Evolutionary conservation across 2,329 filamentous ascomycete genomes (phyloP), one percentile per base, ranked within the genome.

Genomic region (Didymella exigua): DNA sequence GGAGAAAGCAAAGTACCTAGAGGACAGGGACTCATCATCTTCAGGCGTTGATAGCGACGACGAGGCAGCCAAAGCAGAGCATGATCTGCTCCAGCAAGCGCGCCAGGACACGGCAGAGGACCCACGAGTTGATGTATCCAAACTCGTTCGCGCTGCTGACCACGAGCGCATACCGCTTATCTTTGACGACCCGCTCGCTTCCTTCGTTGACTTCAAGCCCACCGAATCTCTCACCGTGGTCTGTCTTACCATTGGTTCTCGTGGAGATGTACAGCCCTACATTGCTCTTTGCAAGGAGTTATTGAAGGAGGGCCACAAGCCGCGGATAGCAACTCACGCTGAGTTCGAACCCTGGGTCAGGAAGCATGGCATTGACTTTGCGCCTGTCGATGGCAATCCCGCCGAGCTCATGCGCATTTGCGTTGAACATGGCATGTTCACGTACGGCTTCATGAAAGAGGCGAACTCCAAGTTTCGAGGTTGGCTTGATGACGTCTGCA

Each of bases 401-500:
- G 91, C 87, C 27, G 93, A 98, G 75, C 82, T 99, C 40, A 98
- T 99, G 93, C 85, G 89, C 1, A 86, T 99, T 34, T 99, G 95
- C 70, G 93, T 98, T 43, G 92, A 98, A 71, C 91, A 98, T 70
- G 95, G 95, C 67, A 98, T 96, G 78, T 99, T 99, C 70, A 98
- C 95, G 0, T 89, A 89, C 66, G 88, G 90, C 0, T 99, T 99
- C 75, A 79, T 99, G 50, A 88, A 85, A 55, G 93, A 97, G 73
- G 93, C 93, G 31, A 93, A 71, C 21, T 66, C 69, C 16, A 75
- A 72, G 64, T 97, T 98, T 76, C 89, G 95, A 49, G 89, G 87
- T n/a, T 99, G 95, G 93, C 87, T 99, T 16, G 93, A 98, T 65
- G 89, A 91, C 37, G 83, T 99, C 19, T 85, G 97, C 30, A 83